Percentiles rank a stretch among this genome's conserved stretches.
phyloP scores from a whole-genome alignment of 192 early-diverging fungal genomes.

The Spinellus fusiger region DNA sequence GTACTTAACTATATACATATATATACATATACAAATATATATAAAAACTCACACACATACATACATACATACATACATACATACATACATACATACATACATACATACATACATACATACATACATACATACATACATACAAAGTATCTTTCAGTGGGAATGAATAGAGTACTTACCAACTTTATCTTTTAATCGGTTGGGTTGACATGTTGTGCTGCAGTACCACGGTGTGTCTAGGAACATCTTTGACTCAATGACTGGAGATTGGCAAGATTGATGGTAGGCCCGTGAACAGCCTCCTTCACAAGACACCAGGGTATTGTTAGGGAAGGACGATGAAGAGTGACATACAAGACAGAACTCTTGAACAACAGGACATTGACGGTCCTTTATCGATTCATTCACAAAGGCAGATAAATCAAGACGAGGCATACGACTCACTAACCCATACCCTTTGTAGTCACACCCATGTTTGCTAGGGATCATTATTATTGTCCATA shows the following conservation, averaged over 20 bases:
- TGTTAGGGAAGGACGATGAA: neutral
- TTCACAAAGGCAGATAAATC: constrained; percentile 16
- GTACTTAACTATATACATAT: too few species aligned
- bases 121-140: too few species aligned
- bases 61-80: too few species aligned
- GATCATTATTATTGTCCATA: neutral
- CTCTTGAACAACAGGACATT: constrained; percentile 12
- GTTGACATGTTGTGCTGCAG: constrained; percentile 8
- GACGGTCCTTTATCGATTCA: constrained; percentile 13
- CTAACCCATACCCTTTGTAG: constrained; percentile 24
- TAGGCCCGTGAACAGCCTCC: constrained; percentile 21
- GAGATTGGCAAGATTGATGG: constrained; percentile 7
- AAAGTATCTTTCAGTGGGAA: too few species aligned
- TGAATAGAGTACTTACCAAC: constrained; percentile 17
- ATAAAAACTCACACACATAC: too few species aligned
- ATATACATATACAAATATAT: too few species aligned
- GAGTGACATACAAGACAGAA: constrained; percentile 18
- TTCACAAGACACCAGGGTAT: constrained; percentile 3
- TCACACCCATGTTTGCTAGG: constrained; percentile 25
- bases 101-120: too few species aligned
- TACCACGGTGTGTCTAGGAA: constrained; percentile 1
- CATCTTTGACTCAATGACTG: neutral
- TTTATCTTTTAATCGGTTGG: constrained; percentile 6
- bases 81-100: too few species aligned
- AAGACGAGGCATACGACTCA: constrained; percentile 15